These are phyloP conservation scores for Trichoderma polysporum DNA, from an alignment of 2,329 filamentous ascomycete genomes.

Conservation along the genomic window DNA sequence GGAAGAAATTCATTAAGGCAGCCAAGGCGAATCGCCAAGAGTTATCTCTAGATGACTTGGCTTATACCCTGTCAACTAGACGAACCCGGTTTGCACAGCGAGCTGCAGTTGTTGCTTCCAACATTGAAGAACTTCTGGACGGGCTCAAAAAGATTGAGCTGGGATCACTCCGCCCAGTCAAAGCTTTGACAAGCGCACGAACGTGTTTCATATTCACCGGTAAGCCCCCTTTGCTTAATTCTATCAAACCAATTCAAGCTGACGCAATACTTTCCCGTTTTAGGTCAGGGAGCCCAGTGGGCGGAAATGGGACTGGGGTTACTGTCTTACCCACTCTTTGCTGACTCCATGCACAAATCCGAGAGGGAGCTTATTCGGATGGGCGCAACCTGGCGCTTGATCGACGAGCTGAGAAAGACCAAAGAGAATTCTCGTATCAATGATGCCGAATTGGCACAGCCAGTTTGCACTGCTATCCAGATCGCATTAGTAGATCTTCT, in stretches of 20 bases:
- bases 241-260: not conserved
- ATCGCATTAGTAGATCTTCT: constrained; percentile 42
- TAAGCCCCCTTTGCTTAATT: not conserved
- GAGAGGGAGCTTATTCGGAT: constrained; percentile 14
- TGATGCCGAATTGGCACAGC: constrained; percentile 18
- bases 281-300: constrained; percentile 21
- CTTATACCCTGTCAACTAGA: constrained; percentile 15
- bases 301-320: constrained; percentile 16
- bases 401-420: constrained; percentile 12
- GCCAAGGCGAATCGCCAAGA: constrained; percentile 3
- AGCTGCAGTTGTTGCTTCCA: constrained; percentile 10
- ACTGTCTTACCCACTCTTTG: constrained; percentile 12
- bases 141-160: constrained; percentile 13
- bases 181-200: not conserved
- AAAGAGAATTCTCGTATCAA: constrained; percentile 18
- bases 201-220: constrained; percentile 20
- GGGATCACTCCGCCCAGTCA: constrained; percentile 13
- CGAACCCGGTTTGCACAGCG: constrained; percentile 11
- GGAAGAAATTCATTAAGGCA: constrained; percentile 8
- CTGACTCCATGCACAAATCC: not conserved
- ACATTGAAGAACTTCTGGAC: constrained; percentile 5
- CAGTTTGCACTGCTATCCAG: constrained; percentile 42
- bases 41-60: constrained; percentile 13
- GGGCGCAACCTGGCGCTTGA: constrained; percentile 16
- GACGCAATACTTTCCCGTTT: not conserved